Conservation (phyloP, 495 filamentous ascomycete species). For the Trichoderma orchidacearum region DNA sequence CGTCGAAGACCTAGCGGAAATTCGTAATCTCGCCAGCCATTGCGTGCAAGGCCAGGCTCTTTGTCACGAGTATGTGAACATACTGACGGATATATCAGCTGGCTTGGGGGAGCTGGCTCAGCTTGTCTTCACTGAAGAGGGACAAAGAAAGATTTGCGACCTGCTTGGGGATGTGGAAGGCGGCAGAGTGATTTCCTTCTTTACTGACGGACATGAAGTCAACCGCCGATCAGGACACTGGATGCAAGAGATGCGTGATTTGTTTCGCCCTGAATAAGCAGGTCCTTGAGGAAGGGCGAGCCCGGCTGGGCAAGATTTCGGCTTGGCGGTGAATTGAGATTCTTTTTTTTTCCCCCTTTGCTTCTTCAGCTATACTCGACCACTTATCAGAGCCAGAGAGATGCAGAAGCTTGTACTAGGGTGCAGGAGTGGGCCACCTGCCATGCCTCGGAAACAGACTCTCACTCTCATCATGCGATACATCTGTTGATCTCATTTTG, state of each 20-base stretch:
- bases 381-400: too few species aligned
- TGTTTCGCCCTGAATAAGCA: too few species aligned
- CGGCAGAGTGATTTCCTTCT: slow-evolving; percentile 28
- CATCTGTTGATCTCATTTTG: background rate
- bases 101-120: slow-evolving; percentile 33
- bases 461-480: background rate
- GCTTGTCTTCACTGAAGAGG: slow-evolving; percentile 17
- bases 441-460: too few species aligned
- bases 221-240: background rate
- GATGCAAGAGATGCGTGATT: too few species aligned
- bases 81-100: slow-evolving; percentile 34
- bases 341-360: too few species aligned
- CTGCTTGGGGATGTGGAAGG: slow-evolving; percentile 19
- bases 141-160: slow-evolving; percentile 18
- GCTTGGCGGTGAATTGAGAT: too few species aligned
- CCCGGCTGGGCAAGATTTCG: background rate
- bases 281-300: background rate
- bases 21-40: background rate
- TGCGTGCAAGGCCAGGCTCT: slow-evolving; percentile 1
- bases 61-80: slow-evolving; percentile 10
- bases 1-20: background rate
- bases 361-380: too few species aligned
- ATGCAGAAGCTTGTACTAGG: too few species aligned
- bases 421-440: too few species aligned
- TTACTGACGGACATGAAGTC: slow-evolving; percentile 20